Evolutionary conservation across 129 eudicot species (phyloP).

Genomic region (Centella asiatica): DNA sequence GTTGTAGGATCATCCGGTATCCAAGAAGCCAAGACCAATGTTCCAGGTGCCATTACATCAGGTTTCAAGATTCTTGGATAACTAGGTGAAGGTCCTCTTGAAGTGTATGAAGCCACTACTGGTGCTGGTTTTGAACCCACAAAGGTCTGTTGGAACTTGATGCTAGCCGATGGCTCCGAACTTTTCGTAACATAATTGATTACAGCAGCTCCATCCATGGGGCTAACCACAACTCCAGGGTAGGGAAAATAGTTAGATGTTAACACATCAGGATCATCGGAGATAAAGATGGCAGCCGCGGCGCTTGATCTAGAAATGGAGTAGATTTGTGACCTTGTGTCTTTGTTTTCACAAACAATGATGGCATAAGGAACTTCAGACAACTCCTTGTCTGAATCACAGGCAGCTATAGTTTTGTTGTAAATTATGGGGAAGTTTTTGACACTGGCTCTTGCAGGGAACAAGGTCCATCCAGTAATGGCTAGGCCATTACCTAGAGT

Average conservation of each 20-base stretch:
- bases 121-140: slow-evolving; percentile 9
- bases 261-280: background rate
- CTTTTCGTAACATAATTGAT: background rate
- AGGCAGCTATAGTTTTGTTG: slow-evolving; percentile 26
- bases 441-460: slow-evolving; percentile 32
- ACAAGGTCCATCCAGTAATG: slow-evolving; percentile 35
- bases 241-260: background rate
- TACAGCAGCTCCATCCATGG: background rate
- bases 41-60: slow-evolving; percentile 43
- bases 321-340: background rate
- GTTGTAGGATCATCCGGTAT: slow-evolving; percentile 5
- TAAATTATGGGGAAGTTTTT: slow-evolving; percentile 25
- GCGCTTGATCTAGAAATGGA: background rate
- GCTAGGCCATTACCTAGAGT: slow-evolving; percentile 24
- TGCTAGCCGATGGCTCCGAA: slow-evolving; percentile 1
- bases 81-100: slow-evolving; percentile 4
- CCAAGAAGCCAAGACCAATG: slow-evolving; percentile 32
- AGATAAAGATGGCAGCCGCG: slow-evolving; percentile 3
- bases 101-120: background rate
- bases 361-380: background rate
- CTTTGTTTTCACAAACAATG: background rate
- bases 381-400: slow-evolving; percentile 21
- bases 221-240: slow-evolving; percentile 8
- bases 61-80: slow-evolving; percentile 29
- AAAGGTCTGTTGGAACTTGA: slow-evolving; percentile 1